Base-by-base conservation (phyloP, 1,284 basidiomycete species). In the Malassezia obtusa region DNA sequence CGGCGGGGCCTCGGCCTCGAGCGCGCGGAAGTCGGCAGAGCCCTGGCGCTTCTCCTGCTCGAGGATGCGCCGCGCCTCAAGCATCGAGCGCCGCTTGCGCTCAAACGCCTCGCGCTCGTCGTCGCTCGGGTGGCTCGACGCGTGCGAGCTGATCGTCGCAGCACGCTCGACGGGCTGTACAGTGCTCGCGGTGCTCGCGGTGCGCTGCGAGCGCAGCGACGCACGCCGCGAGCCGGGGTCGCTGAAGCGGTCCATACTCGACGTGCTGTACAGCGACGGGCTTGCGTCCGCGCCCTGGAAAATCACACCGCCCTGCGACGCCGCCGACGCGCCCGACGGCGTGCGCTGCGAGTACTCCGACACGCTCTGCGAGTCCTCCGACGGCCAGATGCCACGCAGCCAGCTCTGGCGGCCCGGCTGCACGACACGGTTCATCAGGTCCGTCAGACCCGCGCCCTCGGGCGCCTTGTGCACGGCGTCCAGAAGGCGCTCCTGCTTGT, bases 41-140 rank as follows among this genome's bases (percentile, higher is more conserved):
- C 51, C 38, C 14, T 52, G 28, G 37, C 57, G 50, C 9, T 65
- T 53, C 50, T 72, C 68, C 31, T 58, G 47, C 33, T 72, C 69
- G 43, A 71, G 63, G 37, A 72, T 67, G n/a, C 55, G 50, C 11
- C 59, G 56, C 8, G 69, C 69, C 40, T 65, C 63, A 1, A 62
- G 54, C 58, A 63, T 61, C 4, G 64, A 63, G 5, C 57, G 49
- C 22, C 65, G 57, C 53, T 68, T 67, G 39, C 59, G 61, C 17
- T 60, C 57, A 15, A 52, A 48, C 1, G 65, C 63, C 32, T 71
- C 61, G 28, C 57, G 58, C 19, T 68, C 67, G 26, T 57, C 63
- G 33, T 63, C 61, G 22, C 36, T 52, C 26, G 12, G 26, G 14
- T n/a, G 43, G 21, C 24, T 26, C 12, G 37, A 37, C 8, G 33